Conservation (phyloP, 2,329 filamentous ascomycete genomes). For the Myriangium duriaei region DNA sequence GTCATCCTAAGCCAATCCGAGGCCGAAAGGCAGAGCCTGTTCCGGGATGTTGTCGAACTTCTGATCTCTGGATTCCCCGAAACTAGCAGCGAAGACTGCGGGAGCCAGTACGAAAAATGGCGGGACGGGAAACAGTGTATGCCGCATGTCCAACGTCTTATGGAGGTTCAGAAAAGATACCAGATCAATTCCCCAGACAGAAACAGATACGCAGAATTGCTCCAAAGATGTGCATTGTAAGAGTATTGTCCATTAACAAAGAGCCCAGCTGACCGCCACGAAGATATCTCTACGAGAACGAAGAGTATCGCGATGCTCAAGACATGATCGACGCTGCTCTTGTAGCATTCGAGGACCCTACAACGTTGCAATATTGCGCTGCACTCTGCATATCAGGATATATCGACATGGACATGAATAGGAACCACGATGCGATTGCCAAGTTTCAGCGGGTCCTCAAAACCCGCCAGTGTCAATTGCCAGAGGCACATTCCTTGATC, state of each 20-base stretch:
- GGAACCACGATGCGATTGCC: conserved; percentile 8
- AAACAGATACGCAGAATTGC: conserved; percentile 15
- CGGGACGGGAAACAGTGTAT: conserved; percentile 19
- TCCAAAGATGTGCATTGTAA: conserved; percentile 10
- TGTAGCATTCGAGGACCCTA: conserved; percentile 16
- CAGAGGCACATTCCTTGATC: conserved; percentile 14
- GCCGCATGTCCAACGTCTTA: conserved; percentile 20
- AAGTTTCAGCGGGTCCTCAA: conserved; percentile 10
- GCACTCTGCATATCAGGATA: conserved; percentile 22
- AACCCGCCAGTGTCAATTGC: neutral
- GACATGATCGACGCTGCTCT: conserved; percentile 18
- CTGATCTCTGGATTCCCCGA: conserved; percentile 20
- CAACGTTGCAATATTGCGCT: conserved; percentile 18
- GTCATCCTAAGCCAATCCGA: conserved; percentile 12
- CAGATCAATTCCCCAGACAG: conserved; percentile 9
- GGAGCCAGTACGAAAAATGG: conserved; percentile 20
- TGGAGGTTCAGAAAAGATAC: conserved; percentile 14
- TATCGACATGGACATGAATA: conserved; percentile 21
- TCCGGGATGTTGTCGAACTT: conserved; percentile 16
- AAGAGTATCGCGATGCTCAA: conserved; percentile 18
- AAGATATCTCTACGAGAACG: conserved; percentile 25
- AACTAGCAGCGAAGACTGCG: conserved; percentile 16
- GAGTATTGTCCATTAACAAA: no score
- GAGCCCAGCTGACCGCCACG: no score
- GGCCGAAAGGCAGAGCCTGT: conserved; percentile 13